A percentile compares a stretch with the other conserved stretches of the same genome.
Evolutionary conservation across 306 rosid species (phyloP).

Genomic region (Cucurbita maxima): DNA sequence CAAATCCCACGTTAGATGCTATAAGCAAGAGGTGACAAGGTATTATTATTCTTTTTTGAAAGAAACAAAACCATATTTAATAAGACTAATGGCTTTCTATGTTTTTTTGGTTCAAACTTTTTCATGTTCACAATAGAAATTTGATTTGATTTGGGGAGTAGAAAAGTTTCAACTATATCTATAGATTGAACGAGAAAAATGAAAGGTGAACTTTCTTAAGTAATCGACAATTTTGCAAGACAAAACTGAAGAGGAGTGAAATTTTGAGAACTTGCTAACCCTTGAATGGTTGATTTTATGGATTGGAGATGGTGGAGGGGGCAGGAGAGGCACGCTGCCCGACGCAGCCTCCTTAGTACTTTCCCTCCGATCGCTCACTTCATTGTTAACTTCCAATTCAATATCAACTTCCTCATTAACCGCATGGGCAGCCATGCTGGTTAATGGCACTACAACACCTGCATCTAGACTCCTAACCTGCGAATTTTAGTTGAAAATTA

Average conservation of each 20-base stretch:
- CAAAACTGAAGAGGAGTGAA: background rate
- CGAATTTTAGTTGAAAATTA: constrained; percentile 12
- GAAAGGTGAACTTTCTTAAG: background rate
- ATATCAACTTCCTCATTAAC: constrained; percentile 64
- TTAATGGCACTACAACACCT: constrained; percentile 36
- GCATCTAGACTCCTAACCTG: constrained; percentile 42
- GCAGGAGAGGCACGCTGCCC: constrained; percentile 20
- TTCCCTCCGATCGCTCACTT: constrained; percentile 18
- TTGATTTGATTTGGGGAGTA: background rate
- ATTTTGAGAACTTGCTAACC: constrained; percentile 25
- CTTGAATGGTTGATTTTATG: constrained; percentile 29
- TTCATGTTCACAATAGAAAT: background rate
- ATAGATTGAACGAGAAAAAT: background rate
- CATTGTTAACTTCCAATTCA: constrained; percentile 33
- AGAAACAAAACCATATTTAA: background rate
- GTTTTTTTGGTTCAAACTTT: background rate
- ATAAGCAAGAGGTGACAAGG: background rate
- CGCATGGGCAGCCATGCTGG: constrained; percentile 79
- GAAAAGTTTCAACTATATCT: background rate
- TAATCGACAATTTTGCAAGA: background rate
- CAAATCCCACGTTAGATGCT: constrained; percentile 9
- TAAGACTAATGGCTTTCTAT: background rate
- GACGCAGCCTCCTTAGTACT: constrained; percentile 23
- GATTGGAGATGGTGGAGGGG: constrained; percentile 47
- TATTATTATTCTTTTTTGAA: background rate